Percentiles rank a stretch among this genome's conserved stretches.
Evolutionary conservation across 169 alveolate species (phyloP).

Genomic region (Eimeria maxima): DNA sequence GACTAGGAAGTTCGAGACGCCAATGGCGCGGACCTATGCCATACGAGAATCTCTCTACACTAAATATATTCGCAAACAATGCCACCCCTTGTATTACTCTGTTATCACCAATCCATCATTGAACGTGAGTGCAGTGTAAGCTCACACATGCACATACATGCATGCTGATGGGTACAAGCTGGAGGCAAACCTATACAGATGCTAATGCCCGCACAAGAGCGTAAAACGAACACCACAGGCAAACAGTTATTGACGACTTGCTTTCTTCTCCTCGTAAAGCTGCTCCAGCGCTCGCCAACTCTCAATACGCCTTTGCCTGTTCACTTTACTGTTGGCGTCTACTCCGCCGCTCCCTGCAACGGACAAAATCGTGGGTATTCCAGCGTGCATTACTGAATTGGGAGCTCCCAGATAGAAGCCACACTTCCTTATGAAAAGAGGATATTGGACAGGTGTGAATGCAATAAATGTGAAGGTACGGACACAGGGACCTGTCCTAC

Average conservation of each 20-base stretch:
- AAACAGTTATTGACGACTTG: neutral
- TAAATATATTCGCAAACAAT: too few species aligned
- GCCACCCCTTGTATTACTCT: too few species aligned
- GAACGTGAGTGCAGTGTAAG: too few species aligned
- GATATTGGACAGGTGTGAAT: too few species aligned
- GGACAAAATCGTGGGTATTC: neutral
- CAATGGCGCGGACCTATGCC: slow-evolving; percentile 82
- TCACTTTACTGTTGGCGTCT: slow-evolving; percentile 27
- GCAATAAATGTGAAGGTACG: neutral
- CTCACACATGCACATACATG: neutral
- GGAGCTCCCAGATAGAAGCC: too few species aligned
- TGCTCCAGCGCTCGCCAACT: slow-evolving; percentile 84
- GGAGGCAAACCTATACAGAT: neutral
- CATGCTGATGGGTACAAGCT: neutral
- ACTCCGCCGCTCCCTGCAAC: slow-evolving; percentile 78
- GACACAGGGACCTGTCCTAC: neutral
- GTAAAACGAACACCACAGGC: too few species aligned
- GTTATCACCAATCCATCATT: too few species aligned
- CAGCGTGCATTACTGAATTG: neutral
- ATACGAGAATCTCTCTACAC: neutral
- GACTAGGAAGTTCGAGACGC: slow-evolving; percentile 79
- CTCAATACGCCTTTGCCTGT: slow-evolving; percentile 80
- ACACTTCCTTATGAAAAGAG: too few species aligned
- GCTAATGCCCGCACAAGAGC: neutral
- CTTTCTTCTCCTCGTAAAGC: slow-evolving; percentile 79